Base-by-base conservation (phyloP, 352 stramenopile genomes). In the Pythium grandisporangium region DNA sequence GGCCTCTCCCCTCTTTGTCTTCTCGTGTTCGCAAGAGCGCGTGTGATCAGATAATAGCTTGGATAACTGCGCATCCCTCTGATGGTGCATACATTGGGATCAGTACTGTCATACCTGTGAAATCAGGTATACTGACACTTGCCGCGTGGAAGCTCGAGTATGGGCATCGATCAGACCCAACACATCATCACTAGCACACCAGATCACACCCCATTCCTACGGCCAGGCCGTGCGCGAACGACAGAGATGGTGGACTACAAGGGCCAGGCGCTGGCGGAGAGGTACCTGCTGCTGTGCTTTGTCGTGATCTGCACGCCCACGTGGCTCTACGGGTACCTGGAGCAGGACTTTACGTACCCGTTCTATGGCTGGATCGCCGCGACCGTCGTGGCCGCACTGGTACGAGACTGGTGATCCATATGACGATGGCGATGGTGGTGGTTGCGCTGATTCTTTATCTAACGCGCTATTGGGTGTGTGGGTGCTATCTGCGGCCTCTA, bases 181-280 rank as follows among this genome's bases (percentile, higher is more conserved):
- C n/a, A n/a, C n/a, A n/a, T n/a, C n/a, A n/a, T n/a, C n/a, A n/a
- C n/a, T n/a, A n/a, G n/a, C n/a, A n/a, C n/a, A n/a, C n/a, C n/a
- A n/a, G n/a, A n/a, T n/a, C n/a, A n/a, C n/a, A n/a, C n/a, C n/a
- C n/a, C n/a, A n/a, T n/a, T n/a, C n/a, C n/a, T n/a, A n/a, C n/a
- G n/a, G n/a, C n/a, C n/a, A n/a, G n/a, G n/a, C n/a, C n/a, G n/a
- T n/a, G n/a, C n/a, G n/a, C n/a, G n/a, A n/a, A n/a, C n/a, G n/a
- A n/a, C n/a, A n/a, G n/a, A n/a, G 21, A 93, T 93, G 79, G 79
- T 93, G 23, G 79, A 93, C 68, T 93, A 93, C 67, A 85, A 86
- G 55, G 79, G 79, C 16, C 79, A 93, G 40, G 63, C 62, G 30
- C 57, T 79, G 37, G 74, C 76, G 4, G 79, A 93, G 53, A 66